Percentiles rank a stretch among this genome's conserved stretches.
These are phyloP conservation scores for Debaryomyces singareniensis DNA, from an alignment of 1,139 yeast genomes.

Conservation along the genomic window DNA sequence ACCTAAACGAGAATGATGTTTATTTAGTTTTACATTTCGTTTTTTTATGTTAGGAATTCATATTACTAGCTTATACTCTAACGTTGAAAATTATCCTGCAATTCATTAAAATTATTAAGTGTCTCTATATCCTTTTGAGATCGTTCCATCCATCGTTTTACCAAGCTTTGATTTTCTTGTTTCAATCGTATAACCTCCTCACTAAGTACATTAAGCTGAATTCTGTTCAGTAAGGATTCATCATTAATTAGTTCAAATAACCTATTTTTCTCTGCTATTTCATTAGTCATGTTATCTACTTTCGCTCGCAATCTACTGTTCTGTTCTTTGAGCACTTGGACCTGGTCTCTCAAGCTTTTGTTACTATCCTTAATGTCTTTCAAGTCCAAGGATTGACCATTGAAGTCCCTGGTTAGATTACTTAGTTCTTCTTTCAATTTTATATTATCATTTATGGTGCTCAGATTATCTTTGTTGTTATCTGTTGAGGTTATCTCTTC, in stretches of 20 bases:
- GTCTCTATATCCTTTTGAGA: conserved; percentile 54
- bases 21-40: too few species aligned
- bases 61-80: too few species aligned
- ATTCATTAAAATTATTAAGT: conserved; percentile 51
- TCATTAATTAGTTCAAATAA: conserved; percentile 62
- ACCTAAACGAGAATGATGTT: too few species aligned
- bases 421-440: conserved; percentile 9
- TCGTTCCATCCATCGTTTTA: conserved; percentile 56
- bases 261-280: conserved; percentile 45
- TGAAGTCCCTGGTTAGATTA: conserved; percentile 17
- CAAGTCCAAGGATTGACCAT: conserved; percentile 16
- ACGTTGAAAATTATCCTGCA: neutral
- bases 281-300: conserved; percentile 33
- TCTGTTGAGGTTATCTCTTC: too few species aligned
- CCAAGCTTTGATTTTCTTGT: conserved; percentile 47
- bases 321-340: conserved; percentile 14
- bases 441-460: conserved; percentile 3
- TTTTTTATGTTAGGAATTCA: too few species aligned
- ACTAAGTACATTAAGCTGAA: conserved; percentile 61
- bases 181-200: conserved; percentile 9
- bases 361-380: conserved; percentile 21
- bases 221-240: conserved; percentile 61
- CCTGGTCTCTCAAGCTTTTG: conserved; percentile 8
- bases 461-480: too few species aligned
- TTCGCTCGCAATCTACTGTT: conserved; percentile 20